These are phyloP conservation scores for Plasmodium inui DNA, from an alignment of 169 alveolate genomes.

Conservation along the genomic window DNA sequence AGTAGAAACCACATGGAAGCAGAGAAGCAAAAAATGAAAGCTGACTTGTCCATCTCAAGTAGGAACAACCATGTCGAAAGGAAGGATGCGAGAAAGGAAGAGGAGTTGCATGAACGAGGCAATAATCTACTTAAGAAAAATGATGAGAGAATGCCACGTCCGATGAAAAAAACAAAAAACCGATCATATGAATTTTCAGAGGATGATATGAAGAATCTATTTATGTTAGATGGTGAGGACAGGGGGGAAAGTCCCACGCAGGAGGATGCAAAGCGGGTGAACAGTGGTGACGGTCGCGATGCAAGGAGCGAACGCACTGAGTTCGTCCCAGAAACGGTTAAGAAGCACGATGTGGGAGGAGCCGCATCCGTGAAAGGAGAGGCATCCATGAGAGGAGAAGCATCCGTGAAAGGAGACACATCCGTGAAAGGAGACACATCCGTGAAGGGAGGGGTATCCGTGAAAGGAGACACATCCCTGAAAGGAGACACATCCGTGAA, in stretches of 20 bases:
- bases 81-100: background rate
- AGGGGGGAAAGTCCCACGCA: background rate
- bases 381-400: no score
- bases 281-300: background rate
- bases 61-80: background rate
- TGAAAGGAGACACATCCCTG: no score
- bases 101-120: background rate
- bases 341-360: background rate
- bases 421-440: background rate
- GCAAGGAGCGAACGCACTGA: background rate
- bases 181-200: constrained; percentile 28
- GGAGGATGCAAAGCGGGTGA: background rate
- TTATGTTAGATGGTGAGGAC: background rate
- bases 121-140: background rate
- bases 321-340: background rate
- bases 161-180: constrained; percentile 1
- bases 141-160: background rate
- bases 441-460: background rate
- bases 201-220: constrained; percentile 16
- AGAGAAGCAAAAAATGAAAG: background rate
- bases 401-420: background rate
- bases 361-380: no score
- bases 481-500: no score
- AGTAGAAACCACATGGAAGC: background rate
- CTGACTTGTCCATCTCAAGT: background rate